These are phyloP conservation scores for Rhodotorula kratochvilovae DNA, from an alignment of 768 basidiomycete species.

Conservation along the genomic window DNA sequence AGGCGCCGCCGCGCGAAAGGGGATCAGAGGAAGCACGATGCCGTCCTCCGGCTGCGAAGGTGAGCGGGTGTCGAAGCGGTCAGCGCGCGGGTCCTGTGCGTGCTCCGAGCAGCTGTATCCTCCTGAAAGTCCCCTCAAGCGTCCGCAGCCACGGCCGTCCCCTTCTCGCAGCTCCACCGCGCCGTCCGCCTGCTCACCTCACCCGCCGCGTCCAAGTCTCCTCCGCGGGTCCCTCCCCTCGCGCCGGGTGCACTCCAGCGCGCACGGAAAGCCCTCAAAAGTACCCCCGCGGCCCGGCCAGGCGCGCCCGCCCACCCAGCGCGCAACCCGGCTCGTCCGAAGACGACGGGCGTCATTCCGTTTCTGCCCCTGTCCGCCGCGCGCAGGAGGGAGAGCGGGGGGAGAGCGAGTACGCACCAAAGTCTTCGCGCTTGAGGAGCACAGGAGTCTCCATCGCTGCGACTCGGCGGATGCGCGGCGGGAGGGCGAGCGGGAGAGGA, in stretches of 20 bases:
- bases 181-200: background rate
- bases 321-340: background rate
- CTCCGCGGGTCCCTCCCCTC: background rate
- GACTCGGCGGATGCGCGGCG: too few relatives aligned
- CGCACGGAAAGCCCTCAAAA: too few relatives aligned
- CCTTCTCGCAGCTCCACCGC: too few relatives aligned
- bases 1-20: constrained; percentile 36
- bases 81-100: too few relatives aligned
- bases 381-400: background rate
- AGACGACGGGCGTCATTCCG: background rate
- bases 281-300: background rate
- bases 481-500: too few relatives aligned
- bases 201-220: background rate
- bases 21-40: constrained; percentile 38
- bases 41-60: background rate
- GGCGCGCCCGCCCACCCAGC: background rate
- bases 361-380: background rate
- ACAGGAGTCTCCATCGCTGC: background rate
- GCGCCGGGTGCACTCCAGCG: too few relatives aligned
- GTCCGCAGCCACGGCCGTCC: too few relatives aligned
- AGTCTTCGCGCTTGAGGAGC: background rate
- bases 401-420: background rate
- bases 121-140: too few relatives aligned
- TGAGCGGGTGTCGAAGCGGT: background rate
- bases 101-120: too few relatives aligned